Percentiles rank a stretch among this genome's conserved stretches.
phyloP scores from a whole-genome alignment of 129 eudicot genomes.

The Lactuca saligna region DNA sequence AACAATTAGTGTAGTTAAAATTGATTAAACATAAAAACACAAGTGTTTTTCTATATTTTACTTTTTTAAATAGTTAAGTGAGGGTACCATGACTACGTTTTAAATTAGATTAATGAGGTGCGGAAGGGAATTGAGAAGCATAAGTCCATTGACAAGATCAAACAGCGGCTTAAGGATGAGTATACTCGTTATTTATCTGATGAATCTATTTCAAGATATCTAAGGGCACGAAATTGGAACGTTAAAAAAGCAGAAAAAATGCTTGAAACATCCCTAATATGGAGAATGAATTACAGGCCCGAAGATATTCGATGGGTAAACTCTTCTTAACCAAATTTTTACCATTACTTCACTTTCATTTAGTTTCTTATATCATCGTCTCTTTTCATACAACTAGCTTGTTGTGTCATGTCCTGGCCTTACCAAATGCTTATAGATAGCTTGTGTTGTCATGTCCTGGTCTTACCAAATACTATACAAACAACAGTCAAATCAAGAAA shows the following conservation, averaged over 20 bases:
- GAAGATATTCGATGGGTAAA: slow-evolving; percentile 80
- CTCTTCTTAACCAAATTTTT: slow-evolving; percentile 1
- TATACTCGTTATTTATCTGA: slow-evolving; percentile 47
- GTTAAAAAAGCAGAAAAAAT: slow-evolving; percentile 73
- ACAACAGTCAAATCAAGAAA: background rate
- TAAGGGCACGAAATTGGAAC: slow-evolving; percentile 79
- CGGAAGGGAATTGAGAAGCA: slow-evolving; percentile 50
- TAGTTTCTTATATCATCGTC: background rate
- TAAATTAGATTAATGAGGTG: slow-evolving; percentile 46
- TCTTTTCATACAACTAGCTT: background rate
- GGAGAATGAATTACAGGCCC: slow-evolving; percentile 77
- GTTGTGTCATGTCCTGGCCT: background rate
- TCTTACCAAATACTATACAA: background rate
- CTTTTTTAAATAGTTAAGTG: background rate
- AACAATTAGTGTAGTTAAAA: background rate
- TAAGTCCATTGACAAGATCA: slow-evolving; percentile 32
- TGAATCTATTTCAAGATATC: slow-evolving; percentile 61
- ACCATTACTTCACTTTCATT: background rate
- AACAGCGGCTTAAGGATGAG: slow-evolving; percentile 46
- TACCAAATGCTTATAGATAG: no score
- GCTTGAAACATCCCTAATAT: slow-evolving; percentile 71
- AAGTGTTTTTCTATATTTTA: background rate
- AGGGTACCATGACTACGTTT: background rate
- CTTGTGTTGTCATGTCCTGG: no score
- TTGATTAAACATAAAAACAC: background rate